Base-by-base conservation (phyloP, 169 alveolate genomes). In the Plasmodium berghei region DNA sequence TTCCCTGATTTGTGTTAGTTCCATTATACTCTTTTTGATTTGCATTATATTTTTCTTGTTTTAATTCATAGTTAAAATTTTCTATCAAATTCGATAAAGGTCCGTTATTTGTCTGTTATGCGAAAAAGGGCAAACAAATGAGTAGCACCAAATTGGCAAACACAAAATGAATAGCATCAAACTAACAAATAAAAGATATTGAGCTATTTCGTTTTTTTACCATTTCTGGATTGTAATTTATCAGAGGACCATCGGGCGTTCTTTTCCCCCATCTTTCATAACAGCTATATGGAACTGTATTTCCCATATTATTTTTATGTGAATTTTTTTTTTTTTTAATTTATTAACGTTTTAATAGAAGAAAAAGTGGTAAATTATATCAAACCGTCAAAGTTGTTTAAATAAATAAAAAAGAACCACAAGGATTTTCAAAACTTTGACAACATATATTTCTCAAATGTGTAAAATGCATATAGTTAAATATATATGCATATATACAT, bases 241-340 rank as follows among this genome's bases (percentile, higher is more conserved):
- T 48, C 16, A 77, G 89, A 18, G 89, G 89, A 5, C 89, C 89
- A 58, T 77, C 89, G 9, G 89, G 89, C n/a, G 77, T 62, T 18
- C 89, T 77, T 26, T 77, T 77, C 46, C 89, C 89, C 89, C 89
- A 77, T 46, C 89, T 67, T 56, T 77, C 89, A 58, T 77, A 77
- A 46, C 89, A 77, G 75, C 66, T 77, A 58, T 77, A 77, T 18
- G 72, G 89, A 64, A 77, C 89, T 55, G 89, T 77, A 45, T 77
- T 77, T 18, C 89, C 89, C 89, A 77, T 77, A 26, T 64, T 73
- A 64, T 59, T 59, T 73, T 73, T 48, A 34, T 28, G 18, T 59
- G 40, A 42, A 9, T 34, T 42, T 9, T 16, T 6, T 14, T 48
- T 45, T 70, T 70, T 70, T 69, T 54, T 69, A 52, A 52, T 52